Evolutionary conservation across 352 stramenopile genomes (phyloP).

Genomic region (Phytophthora uliginosa): DNA sequence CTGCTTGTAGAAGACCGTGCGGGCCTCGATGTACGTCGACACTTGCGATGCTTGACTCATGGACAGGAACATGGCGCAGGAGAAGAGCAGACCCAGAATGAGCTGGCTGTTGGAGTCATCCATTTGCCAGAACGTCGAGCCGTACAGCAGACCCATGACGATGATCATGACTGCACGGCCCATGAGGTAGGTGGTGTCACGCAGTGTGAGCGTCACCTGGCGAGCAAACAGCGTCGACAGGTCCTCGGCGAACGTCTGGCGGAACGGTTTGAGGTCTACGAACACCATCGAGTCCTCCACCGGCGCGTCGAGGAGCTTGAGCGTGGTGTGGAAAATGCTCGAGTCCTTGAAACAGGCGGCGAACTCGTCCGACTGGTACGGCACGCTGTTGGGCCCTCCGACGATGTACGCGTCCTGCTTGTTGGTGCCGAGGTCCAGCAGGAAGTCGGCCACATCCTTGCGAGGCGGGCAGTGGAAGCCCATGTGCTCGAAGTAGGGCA

Average conservation of each 20-base stretch:
- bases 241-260: slow-evolving; percentile 57
- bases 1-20: slow-evolving; percentile 91
- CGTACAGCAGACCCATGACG: slow-evolving; percentile 75
- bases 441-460: slow-evolving; percentile 1
- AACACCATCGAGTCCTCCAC: slow-evolving; percentile 40
- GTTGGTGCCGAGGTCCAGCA: slow-evolving; percentile 32
- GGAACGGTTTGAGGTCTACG: slow-evolving; percentile 43
- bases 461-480: slow-evolving; percentile 52
- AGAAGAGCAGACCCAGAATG: slow-evolving; percentile 90
- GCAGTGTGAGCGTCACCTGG: slow-evolving; percentile 71
- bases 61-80: slow-evolving; percentile 87
- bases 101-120: slow-evolving; percentile 62
- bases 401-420: slow-evolving; percentile 29
- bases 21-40: slow-evolving; percentile 78
- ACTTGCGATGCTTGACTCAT: slow-evolving; percentile 86
- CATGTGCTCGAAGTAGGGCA: slow-evolving; percentile 63
- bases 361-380: slow-evolving; percentile 50
- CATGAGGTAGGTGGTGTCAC: slow-evolving; percentile 63
- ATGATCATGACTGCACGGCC: slow-evolving; percentile 64
- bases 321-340: slow-evolving; percentile 55
- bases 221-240: slow-evolving; percentile 53
- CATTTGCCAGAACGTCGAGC: slow-evolving; percentile 75
- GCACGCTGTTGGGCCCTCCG: slow-evolving; percentile 17
- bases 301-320: slow-evolving; percentile 42
- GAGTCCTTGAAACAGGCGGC: slow-evolving; percentile 56